phyloP scores from a whole-genome alignment of 1,284 basidiomycete species.

The Rhodotorula glutinis region DNA sequence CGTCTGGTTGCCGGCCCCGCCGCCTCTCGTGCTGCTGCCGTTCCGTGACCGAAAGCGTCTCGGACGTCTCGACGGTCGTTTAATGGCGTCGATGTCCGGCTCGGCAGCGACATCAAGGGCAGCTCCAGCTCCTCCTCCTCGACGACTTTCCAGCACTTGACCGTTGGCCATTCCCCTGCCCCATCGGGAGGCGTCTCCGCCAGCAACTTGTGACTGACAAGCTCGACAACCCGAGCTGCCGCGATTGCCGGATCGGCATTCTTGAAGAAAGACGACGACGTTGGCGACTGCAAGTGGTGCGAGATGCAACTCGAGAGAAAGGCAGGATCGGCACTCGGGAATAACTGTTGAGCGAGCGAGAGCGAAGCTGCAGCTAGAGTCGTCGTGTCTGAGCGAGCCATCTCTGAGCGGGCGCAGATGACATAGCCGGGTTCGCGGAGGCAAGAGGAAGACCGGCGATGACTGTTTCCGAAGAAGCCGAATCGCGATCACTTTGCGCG shows the following conservation, averaged over 20 bases:
- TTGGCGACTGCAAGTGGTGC: not conserved
- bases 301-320: slow-evolving; percentile 45
- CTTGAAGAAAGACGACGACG: no score
- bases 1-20: no score
- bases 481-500: no score
- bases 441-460: not conserved
- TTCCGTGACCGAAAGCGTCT: no score
- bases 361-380: slow-evolving; percentile 35
- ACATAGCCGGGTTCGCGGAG: not conserved
- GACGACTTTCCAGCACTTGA: no score
- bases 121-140: not conserved
- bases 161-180: not conserved
- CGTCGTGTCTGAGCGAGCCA: no score
- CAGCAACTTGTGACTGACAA: slow-evolving; percentile 14
- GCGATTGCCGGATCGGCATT: not conserved
- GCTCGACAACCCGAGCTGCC: slow-evolving; percentile 1
- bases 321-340: slow-evolving; percentile 1
- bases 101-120: no score
- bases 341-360: slow-evolving; percentile 1
- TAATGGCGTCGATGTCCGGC: no score
- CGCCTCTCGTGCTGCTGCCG: no score
- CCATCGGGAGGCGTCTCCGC: not conserved
- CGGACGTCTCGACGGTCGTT: no score
- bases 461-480: not conserved
- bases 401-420: no score